phyloP scores from a whole-genome alignment of 371 early-diverging fungal species.

The Entomophthora muscae region DNA sequence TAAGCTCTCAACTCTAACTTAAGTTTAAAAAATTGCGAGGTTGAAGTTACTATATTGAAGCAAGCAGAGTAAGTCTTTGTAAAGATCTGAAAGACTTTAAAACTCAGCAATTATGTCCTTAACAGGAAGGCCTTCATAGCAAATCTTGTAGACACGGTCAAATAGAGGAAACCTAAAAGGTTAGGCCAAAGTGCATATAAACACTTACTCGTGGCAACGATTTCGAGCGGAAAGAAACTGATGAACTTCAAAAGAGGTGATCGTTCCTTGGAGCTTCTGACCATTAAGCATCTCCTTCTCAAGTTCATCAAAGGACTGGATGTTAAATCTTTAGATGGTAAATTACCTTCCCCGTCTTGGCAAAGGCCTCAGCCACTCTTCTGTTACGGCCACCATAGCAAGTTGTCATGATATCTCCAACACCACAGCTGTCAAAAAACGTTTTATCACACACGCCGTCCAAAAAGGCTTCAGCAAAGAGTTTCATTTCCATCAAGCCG shows the following conservation, averaged over 20 bases:
- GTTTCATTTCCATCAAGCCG: slow-evolving; percentile 92
- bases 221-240: slow-evolving; percentile 47
- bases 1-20: too few species aligned
- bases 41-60: too few species aligned
- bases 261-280: slow-evolving; percentile 95
- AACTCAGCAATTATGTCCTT: neutral
- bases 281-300: slow-evolving; percentile 87
- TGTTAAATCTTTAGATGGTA: neutral
- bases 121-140: slow-evolving; percentile 7
- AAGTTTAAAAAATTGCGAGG: too few species aligned
- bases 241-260: slow-evolving; percentile 79
- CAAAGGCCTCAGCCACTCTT: slow-evolving; percentile 80
- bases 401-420: slow-evolving; percentile 83
- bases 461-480: slow-evolving; percentile 71
- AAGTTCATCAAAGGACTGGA: slow-evolving; percentile 58
- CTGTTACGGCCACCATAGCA: slow-evolving; percentile 96
- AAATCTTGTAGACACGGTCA: slow-evolving; percentile 8
- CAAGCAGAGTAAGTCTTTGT: too few species aligned
- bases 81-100: too few species aligned
- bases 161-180: slow-evolving; percentile 10
- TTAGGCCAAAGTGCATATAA: slow-evolving; percentile 43
- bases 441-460: slow-evolving; percentile 63
- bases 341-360: slow-evolving; percentile 50
- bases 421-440: slow-evolving; percentile 93
- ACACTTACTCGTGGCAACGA: slow-evolving; percentile 31